phyloP scores from a whole-genome alignment of 2,329 filamentous ascomycete genomes.

The Didymella pomorum region DNA sequence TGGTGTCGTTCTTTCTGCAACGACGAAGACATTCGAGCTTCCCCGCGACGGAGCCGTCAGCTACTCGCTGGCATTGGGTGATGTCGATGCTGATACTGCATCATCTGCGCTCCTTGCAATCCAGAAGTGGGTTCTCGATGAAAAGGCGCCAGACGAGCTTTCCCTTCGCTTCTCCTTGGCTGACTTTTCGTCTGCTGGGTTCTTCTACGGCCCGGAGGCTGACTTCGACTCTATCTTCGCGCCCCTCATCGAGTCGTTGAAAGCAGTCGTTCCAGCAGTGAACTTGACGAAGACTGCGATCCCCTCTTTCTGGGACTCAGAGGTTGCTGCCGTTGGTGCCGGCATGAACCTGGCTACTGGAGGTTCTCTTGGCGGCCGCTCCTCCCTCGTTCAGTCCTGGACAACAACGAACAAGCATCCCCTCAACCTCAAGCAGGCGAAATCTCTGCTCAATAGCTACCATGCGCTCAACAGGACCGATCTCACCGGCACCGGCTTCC shows the following conservation, averaged over 20 bases:
- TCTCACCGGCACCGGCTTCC: constrained; percentile 25
- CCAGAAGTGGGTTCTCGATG: constrained; percentile 24
- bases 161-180: constrained; percentile 26
- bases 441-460: constrained; percentile 22
- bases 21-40: constrained; percentile 18
- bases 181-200: constrained; percentile 20
- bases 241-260: constrained; percentile 22
- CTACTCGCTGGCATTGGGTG: constrained; percentile 18
- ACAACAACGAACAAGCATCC: constrained; percentile 24
- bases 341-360: constrained; percentile 27
- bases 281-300: constrained; percentile 22
- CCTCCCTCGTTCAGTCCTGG: constrained; percentile 29
- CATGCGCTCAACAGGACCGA: constrained; percentile 27
- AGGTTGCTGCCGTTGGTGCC: constrained; percentile 16
- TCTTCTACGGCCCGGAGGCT: constrained; percentile 24
- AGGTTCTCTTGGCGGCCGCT: constrained; percentile 25
- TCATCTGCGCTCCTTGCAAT: constrained; percentile 23
- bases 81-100: background rate
- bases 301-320: constrained; percentile 29
- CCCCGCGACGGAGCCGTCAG: constrained; percentile 17
- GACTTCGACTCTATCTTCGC: constrained; percentile 22
- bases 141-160: constrained; percentile 22
- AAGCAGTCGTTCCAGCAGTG: constrained; percentile 6
- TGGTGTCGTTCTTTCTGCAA: constrained; percentile 22
- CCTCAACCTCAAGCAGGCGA: constrained; percentile 22